Evolutionary conservation across 1,139 yeast species (phyloP).

Genomic region (Sugiyamaella paludigena): DNA sequence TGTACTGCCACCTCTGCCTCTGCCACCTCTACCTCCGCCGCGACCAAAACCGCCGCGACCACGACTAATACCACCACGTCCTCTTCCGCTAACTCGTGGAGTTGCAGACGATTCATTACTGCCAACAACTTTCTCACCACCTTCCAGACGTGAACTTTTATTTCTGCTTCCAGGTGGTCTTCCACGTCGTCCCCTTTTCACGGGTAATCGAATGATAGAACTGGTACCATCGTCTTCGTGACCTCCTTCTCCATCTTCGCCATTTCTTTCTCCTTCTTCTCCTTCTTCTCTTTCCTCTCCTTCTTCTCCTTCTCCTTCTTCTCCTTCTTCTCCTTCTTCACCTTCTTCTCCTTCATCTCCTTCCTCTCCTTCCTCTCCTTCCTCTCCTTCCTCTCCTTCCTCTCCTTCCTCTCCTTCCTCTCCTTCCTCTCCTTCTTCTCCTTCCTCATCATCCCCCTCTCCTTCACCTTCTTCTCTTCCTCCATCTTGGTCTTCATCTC

Average conservation of each 20-base stretch:
- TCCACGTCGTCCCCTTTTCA: constrained; percentile 32
- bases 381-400: constrained; percentile 25
- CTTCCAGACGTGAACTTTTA: constrained; percentile 27
- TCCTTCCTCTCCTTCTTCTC: constrained; percentile 8
- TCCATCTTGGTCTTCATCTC: constrained; percentile 3
- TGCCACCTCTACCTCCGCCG: constrained; percentile 24
- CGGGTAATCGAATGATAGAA: not conserved
- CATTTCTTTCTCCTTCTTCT: constrained; percentile 11
- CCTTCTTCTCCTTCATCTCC: constrained; percentile 27
- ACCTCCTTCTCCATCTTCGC: constrained; percentile 11
- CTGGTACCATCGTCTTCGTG: constrained; percentile 1
- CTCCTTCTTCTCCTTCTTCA: constrained; percentile 25
- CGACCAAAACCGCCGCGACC: constrained; percentile 25
- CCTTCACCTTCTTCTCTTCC: not conserved
- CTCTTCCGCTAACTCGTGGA: constrained; percentile 27
- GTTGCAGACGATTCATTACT: constrained; percentile 9
- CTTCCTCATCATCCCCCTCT: constrained; percentile 14
- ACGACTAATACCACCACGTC: constrained; percentile 25
- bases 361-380: constrained; percentile 18
- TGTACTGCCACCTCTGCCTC: constrained; percentile 24
- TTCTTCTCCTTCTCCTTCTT: constrained; percentile 15
- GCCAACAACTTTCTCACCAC: constrained; percentile 15
- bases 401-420: constrained; percentile 14
- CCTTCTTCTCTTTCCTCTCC: constrained; percentile 12
- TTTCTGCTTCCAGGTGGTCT: constrained; percentile 38